These are phyloP conservation scores for Chlorophyllum brunneum DNA, from an alignment of 768 basidiomycete genomes.

Conservation along the genomic window DNA sequence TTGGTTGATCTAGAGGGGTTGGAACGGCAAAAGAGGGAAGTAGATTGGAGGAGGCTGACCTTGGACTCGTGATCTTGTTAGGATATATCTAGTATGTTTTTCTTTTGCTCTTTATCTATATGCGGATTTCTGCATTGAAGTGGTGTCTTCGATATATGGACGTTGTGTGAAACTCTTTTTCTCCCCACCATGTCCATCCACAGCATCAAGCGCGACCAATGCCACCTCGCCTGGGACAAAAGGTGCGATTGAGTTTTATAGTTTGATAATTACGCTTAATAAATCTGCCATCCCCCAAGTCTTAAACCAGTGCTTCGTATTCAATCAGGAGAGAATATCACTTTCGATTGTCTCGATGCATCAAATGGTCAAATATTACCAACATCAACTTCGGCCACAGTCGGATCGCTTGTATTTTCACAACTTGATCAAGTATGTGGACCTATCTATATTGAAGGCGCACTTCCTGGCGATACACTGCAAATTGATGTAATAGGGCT, in stretches of 20 bases:
- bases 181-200: conserved; percentile 38
- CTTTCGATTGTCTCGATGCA: conserved; percentile 60
- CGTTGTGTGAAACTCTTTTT: too few species aligned
- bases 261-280: not conserved
- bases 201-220: conserved; percentile 46
- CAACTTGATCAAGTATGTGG: conserved; percentile 59
- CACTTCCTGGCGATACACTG: conserved; percentile 53
- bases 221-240: conserved; percentile 59
- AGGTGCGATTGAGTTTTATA: conserved; percentile 30
- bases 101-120: not conserved
- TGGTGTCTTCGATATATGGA: too few species aligned
- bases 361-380: conserved; percentile 57
- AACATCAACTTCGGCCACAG: conserved; percentile 30
- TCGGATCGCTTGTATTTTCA: conserved; percentile 40
- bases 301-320: conserved; percentile 48
- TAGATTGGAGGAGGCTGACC: conserved; percentile 8
- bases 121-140: not conserved
- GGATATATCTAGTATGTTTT: conserved; percentile 1
- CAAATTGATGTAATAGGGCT: conserved; percentile 56
- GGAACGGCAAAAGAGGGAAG: not conserved
- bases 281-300: conserved; percentile 23
- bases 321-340: conserved; percentile 49
- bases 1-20: conserved; percentile 45
- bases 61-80: not conserved
- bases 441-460: conserved; percentile 50